Evolutionary conservation across 371 early-diverging fungal species (phyloP).

Genomic region (Mortierella sp.): DNA sequence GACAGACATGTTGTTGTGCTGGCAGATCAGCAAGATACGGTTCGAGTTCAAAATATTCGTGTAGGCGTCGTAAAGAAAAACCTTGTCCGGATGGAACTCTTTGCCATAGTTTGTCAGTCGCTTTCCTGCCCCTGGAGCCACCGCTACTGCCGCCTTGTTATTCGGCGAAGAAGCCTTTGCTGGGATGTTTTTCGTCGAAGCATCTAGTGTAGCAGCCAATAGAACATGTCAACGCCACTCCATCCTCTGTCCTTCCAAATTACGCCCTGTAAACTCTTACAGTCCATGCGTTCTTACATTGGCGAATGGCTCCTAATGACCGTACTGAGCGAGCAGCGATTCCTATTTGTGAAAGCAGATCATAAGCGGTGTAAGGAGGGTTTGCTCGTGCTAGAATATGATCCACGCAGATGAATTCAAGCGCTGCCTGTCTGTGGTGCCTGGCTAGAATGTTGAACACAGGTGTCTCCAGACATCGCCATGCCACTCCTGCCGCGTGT

Average conservation of each 20-base stretch:
- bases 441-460: too few relatives aligned
- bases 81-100: constrained; percentile 46
- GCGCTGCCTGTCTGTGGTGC: too few relatives aligned
- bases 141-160: constrained; percentile 11
- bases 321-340: constrained; percentile 31
- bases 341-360: constrained; percentile 12
- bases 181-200: constrained; percentile 30
- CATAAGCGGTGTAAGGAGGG: too few relatives aligned
- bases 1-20: constrained; percentile 76
- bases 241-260: neutral
- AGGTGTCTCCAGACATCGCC: too few relatives aligned
- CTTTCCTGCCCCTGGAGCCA: constrained; percentile 29
- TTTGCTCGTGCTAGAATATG: too few relatives aligned
- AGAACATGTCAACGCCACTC: neutral
- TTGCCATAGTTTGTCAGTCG: constrained; percentile 54
- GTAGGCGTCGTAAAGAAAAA: constrained; percentile 65
- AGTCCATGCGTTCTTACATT: constrained; percentile 22
- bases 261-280: too few relatives aligned
- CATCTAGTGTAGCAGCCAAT: constrained; percentile 16
- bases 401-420: too few relatives aligned
- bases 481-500: too few relatives aligned
- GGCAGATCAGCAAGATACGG: constrained; percentile 69
- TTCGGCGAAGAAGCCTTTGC: constrained; percentile 21
- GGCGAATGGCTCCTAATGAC: constrained; percentile 33
- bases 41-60: constrained; percentile 60